Evolutionary conservation across 768 basidiomycete genomes (phyloP).

Genomic region (Daedaleopsis sinensis): DNA sequence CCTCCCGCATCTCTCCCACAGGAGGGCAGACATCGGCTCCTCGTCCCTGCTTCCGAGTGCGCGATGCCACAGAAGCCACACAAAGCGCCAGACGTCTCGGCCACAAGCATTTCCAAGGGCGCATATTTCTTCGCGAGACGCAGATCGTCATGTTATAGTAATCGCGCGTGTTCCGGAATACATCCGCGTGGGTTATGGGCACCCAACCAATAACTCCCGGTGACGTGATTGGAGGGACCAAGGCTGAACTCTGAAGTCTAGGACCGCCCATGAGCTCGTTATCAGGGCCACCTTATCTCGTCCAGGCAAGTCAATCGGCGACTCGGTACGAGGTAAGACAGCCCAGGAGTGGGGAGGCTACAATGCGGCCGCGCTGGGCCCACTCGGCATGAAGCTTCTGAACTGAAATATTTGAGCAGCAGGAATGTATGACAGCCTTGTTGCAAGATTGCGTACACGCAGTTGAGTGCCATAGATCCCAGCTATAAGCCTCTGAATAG

Average conservation of each 20-base stretch:
- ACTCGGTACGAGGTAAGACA: constrained; percentile 17
- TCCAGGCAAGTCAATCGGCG: constrained; percentile 5
- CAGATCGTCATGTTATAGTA: constrained; percentile 19
- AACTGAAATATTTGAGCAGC: not conserved
- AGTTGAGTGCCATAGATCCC: constrained; percentile 4
- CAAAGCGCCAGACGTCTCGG: not conserved
- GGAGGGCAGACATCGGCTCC: constrained; percentile 12
- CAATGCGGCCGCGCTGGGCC: constrained; percentile 7
- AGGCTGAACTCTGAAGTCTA: constrained; percentile 13
- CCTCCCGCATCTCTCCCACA: not conserved
- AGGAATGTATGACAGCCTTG: constrained; percentile 7
- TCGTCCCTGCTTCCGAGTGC: constrained; percentile 17
- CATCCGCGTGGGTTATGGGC: constrained; percentile 12
- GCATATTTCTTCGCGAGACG: constrained; percentile 13
- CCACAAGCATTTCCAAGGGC: constrained; percentile 4
- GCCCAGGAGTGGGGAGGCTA: constrained; percentile 14
- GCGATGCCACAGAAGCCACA: constrained; percentile 10
- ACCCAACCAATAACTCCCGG: constrained; percentile 7
- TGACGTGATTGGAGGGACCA: constrained; percentile 19
- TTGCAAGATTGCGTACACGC: constrained; percentile 4
- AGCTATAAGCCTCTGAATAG: not conserved
- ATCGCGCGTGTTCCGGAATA: constrained; percentile 16
- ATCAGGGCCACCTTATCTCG: constrained; percentile 14
- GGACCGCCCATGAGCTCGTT: constrained; percentile 2
- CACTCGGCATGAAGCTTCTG: not conserved